phyloP scores from a whole-genome alignment of 345 rosid species.

The Xanthoceras sorbifolium region DNA sequence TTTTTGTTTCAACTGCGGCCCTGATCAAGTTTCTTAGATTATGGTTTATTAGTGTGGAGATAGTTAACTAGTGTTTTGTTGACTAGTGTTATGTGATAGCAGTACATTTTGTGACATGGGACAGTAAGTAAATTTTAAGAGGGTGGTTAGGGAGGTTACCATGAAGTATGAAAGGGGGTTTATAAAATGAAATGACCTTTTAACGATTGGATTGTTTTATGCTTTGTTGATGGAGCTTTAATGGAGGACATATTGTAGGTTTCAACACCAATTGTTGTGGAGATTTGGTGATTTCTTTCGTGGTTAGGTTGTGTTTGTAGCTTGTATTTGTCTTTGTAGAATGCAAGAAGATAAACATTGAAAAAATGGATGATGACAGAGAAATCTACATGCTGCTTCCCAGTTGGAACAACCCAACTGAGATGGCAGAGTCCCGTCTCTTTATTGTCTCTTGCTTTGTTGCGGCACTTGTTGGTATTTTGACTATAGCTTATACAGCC shows the following conservation, averaged over 20 bases:
- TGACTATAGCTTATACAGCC: constrained; percentile 85
- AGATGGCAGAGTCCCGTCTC: constrained; percentile 53
- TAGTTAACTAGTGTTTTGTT: neutral
- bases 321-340: constrained; percentile 16
- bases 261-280: neutral
- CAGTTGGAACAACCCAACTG: constrained; percentile 52
- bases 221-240: neutral
- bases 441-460: constrained; percentile 63
- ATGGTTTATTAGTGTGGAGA: neutral
- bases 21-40: neutral
- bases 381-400: constrained; percentile 53
- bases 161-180: constrained; percentile 6
- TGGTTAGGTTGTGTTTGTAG: constrained; percentile 4
- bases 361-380: constrained; percentile 66
- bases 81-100: neutral
- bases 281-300: constrained; percentile 3
- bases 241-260: neutral
- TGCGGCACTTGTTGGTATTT: constrained; percentile 79
- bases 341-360: constrained; percentile 20
- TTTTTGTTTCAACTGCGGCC: neutral
- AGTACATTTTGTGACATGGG: neutral
- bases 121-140: constrained; percentile 5
- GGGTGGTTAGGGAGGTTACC: constrained; percentile 4
- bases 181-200: neutral
- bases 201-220: neutral